Evolutionary conservation across 768 basidiomycete genomes (phyloP).

Genomic region (Naganishia randhawae): DNA sequence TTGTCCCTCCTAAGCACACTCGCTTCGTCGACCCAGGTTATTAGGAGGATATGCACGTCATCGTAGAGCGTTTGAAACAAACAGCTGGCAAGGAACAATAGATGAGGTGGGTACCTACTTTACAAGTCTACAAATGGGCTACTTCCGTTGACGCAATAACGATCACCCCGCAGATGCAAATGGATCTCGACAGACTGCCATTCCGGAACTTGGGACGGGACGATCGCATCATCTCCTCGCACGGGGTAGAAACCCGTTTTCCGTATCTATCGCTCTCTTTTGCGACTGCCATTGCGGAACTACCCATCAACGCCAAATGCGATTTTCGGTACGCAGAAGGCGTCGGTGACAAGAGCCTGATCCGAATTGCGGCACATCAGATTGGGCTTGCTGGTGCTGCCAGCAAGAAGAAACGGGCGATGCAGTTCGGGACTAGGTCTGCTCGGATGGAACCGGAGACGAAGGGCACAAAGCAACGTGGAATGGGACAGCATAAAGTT

Average conservation of each 20-base stretch:
- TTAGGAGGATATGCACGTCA: conserved; percentile 91
- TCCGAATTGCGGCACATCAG: conserved; percentile 66
- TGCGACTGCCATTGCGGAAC: conserved; percentile 66
- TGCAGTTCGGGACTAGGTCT: conserved; percentile 68
- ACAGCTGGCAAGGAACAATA: conserved; percentile 72
- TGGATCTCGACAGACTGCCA: conserved; percentile 82
- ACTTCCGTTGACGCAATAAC: not conserved
- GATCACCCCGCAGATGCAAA: conserved; percentile 68
- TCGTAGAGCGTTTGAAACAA: conserved; percentile 64
- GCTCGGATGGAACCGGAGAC: conserved; percentile 42
- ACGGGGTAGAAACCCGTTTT: conserved; percentile 87
- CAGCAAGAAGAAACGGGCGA: conserved; percentile 78
- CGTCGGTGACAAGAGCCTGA: conserved; percentile 80
- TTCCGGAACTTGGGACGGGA: conserved; percentile 87
- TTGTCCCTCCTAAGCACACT: not conserved
- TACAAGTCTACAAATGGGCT: not conserved
- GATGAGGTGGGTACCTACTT: conserved; percentile 62
- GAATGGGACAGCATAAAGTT: conserved; percentile 25
- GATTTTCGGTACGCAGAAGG: conserved; percentile 73
- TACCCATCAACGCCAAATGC: conserved; percentile 77
- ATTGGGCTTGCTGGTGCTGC: conserved; percentile 76
- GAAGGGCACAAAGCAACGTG: conserved; percentile 18
- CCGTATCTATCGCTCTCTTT: conserved; percentile 81
- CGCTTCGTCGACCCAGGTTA: conserved; percentile 51
- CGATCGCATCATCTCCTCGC: conserved; percentile 84